A percentile compares a stretch with the other conserved stretches of the same genome.
phyloP scores from a whole-genome alignment of 1,284 basidiomycete genomes.

The Uromyces viciae-fabae region DNA sequence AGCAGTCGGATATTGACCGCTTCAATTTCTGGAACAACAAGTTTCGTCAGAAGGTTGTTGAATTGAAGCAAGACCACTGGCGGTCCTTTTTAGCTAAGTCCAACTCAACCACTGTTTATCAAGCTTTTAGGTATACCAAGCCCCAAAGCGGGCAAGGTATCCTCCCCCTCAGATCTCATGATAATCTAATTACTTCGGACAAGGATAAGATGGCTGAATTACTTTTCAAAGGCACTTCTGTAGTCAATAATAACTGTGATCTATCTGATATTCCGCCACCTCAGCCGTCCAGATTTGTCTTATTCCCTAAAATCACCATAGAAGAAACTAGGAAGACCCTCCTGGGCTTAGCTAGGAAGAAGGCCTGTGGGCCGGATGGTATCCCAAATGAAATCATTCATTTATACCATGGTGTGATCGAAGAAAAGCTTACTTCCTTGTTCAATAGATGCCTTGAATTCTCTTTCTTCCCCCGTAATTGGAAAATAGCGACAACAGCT shows the following conservation, averaged over 20 bases:
- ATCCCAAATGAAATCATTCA: not conserved
- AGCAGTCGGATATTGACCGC: not conserved
- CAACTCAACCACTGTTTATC: not conserved
- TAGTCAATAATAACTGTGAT: not conserved
- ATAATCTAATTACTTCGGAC: not conserved
- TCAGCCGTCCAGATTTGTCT: not conserved
- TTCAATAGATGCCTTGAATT: not conserved
- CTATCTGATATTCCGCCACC: not conserved
- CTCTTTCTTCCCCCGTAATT: not conserved
- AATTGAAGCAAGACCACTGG: not conserved
- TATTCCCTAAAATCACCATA: not conserved
- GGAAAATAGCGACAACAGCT: not conserved
- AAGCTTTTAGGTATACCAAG: not conserved
- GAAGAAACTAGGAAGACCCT: not conserved
- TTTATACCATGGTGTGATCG: not conserved
- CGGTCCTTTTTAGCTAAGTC: not conserved
- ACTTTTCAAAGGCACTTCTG: constrained; percentile 1
- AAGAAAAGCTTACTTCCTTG: not conserved
- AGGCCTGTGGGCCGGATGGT: not conserved
- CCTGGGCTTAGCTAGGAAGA: not conserved
- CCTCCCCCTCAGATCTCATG: not conserved
- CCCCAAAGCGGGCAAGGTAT: not conserved
- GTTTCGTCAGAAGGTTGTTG: not conserved
- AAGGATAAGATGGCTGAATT: not conserved
- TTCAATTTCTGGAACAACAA: not conserved